Base-by-base conservation (phyloP, 2,329 filamentous ascomycete genomes). In the Verticillium nubilum region DNA sequence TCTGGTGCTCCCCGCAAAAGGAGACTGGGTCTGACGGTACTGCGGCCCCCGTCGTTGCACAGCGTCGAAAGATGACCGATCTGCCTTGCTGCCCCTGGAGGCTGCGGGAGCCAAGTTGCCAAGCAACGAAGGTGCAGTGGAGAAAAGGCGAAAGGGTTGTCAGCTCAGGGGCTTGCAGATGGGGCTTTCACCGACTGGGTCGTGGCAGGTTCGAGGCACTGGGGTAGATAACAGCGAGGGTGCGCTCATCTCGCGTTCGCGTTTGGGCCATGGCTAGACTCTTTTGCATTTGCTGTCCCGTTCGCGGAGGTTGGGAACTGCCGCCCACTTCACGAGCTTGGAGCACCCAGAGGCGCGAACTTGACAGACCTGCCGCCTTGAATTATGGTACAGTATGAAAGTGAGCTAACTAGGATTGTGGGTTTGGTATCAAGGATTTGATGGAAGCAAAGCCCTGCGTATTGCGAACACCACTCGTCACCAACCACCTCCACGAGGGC, bases 131-230 rank as follows among this genome's bases (percentile, higher is more conserved):
- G 7, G n/a, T n/a, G n/a, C 19, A 19, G 42, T 25, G 42, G 42
- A 50, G 42, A 23, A 13, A 10, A 23, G 42, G 19, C 17, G 42
- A 25, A 15, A 50, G 13, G n/a, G 9, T 19, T 50, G 42, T 9
- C 42, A 7, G 42, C 52, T 29, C 52, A 54, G 26, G 26, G 27
- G 29, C 29, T 54, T 54, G 26, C 52, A 33, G 52, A 4, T 28
- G 27, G 52, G 29, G 52, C 31, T 54, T 62, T 62, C 61, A 68
- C 64, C 68, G 65, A 65, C 69, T 59, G 58, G 25, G 13, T 23
- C 61, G 58, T 31, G 57, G 55, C 55, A 54, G n/a, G 19, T 50
- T 57, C 27, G 59, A 61, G 25, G 26, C 26, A 28, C 26, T 29
- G 52, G 29, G 52, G 55, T 68, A 60, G 60, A 65, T 61, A 60